Conservation (phyloP, 2,329 filamentous ascomycete species). For the Fusarium algeriense region DNA sequence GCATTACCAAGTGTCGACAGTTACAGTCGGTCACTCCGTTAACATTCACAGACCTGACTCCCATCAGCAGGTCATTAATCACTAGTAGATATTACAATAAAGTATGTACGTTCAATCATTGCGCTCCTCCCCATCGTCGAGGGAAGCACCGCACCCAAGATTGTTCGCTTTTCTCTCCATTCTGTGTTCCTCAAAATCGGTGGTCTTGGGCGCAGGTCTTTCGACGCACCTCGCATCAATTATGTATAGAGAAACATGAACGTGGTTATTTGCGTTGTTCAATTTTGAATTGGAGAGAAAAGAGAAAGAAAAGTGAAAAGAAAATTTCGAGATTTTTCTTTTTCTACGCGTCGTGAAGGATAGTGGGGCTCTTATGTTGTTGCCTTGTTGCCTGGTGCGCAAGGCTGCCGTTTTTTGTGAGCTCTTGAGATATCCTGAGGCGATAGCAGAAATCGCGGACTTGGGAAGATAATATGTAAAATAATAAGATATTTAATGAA, state of each 20-base stretch:
- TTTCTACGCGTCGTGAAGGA: slow-evolving; percentile 29
- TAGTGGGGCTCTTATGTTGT: slow-evolving; percentile 36
- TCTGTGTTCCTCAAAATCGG: slow-evolving; percentile 60
- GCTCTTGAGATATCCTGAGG: background rate
- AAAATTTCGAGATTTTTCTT: slow-evolving; percentile 35
- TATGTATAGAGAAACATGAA: slow-evolving; percentile 55
- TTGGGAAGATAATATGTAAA: too few species aligned
- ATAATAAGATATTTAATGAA: too few species aligned
- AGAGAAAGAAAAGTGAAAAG: slow-evolving; percentile 22
- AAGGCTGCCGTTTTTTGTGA: slow-evolving; percentile 18
- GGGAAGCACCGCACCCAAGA: slow-evolving; percentile 71
- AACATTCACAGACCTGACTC: background rate
- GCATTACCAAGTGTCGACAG: background rate
- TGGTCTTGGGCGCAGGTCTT: slow-evolving; percentile 61
- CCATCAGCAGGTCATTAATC: slow-evolving; percentile 7
- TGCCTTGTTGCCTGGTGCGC: slow-evolving; percentile 35
- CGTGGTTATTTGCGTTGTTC: slow-evolving; percentile 63
- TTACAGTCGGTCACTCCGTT: background rate
- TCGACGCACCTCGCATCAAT: slow-evolving; percentile 62
- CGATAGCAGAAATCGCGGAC: background rate
- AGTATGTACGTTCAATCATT: slow-evolving; percentile 70
- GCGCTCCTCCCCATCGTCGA: slow-evolving; percentile 66
- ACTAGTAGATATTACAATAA: slow-evolving; percentile 20
- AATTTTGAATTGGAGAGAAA: slow-evolving; percentile 51
- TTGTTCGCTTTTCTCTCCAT: slow-evolving; percentile 68